Percentiles rank a stretch among this genome's conserved stretches.
Evolutionary conservation across 1,139 yeast species (phyloP).

Genomic region (Saccharomyces pastorianus): DNA sequence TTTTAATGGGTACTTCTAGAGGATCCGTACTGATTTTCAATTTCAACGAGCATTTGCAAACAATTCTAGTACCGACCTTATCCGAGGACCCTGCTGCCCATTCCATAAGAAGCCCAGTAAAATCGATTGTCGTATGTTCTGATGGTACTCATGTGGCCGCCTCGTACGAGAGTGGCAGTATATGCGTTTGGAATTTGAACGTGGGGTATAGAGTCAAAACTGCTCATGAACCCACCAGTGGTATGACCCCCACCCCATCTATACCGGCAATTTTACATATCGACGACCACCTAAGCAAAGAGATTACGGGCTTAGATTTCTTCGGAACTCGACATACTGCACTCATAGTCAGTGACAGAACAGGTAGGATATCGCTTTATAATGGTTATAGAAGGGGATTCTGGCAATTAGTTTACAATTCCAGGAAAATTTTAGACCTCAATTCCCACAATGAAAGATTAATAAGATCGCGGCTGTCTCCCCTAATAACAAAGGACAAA

Average conservation of each 20-base stretch:
- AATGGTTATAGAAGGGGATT: slow-evolving; percentile 49
- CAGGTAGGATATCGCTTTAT: slow-evolving; percentile 56
- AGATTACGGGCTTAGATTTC: slow-evolving; percentile 44
- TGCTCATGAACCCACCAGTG: not conserved
- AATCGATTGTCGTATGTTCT: slow-evolving; percentile 38
- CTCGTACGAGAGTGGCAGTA: slow-evolving; percentile 40
- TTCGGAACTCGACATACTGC: slow-evolving; percentile 50
- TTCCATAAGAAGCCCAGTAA: slow-evolving; percentile 6
- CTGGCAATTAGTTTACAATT: slow-evolving; percentile 38
- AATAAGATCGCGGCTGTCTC: not conserved
- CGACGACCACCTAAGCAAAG: slow-evolving; percentile 15
- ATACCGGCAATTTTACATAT: slow-evolving; percentile 25
- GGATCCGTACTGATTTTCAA: slow-evolving; percentile 27
- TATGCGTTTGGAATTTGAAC: slow-evolving; percentile 41
- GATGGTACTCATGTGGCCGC: slow-evolving; percentile 46
- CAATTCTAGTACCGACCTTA: slow-evolving; percentile 20
- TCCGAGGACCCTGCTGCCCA: slow-evolving; percentile 2
- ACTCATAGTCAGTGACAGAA: slow-evolving; percentile 47
- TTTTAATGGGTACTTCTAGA: slow-evolving; percentile 27
- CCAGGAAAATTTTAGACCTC: slow-evolving; percentile 12
- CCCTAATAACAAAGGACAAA: slow-evolving; percentile 5
- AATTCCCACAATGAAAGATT: not conserved
- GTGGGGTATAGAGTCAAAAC: not conserved
- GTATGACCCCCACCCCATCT: slow-evolving; percentile 5
- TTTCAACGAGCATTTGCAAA: slow-evolving; percentile 23